phyloP scores from a whole-genome alignment of 305 asterid genomes.

The Fraxinus floribunda region DNA sequence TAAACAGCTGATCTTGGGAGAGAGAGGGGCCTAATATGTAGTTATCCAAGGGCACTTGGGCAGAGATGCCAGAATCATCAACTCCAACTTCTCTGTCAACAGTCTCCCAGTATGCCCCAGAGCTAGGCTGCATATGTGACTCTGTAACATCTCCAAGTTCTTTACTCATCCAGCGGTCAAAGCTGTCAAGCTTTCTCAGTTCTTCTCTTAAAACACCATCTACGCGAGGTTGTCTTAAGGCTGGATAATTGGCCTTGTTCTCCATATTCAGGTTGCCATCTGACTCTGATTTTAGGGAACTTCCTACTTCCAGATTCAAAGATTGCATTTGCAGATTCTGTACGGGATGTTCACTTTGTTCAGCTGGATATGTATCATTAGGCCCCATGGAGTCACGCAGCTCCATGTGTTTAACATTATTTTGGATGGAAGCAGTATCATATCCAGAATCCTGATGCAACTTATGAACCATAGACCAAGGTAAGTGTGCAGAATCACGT shows the following conservation, averaged over 20 bases:
- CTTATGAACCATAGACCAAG: conserved; percentile 53
- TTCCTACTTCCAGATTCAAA: conserved; percentile 39
- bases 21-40: conserved; percentile 73
- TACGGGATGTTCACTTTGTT: conserved; percentile 33
- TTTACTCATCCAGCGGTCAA: conserved; percentile 93
- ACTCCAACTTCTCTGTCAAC: conserved; percentile 68
- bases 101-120: conserved; percentile 73
- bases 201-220: conserved; percentile 63
- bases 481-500: conserved; percentile 32
- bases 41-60: conserved; percentile 59
- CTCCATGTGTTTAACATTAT: conserved; percentile 39
- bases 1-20: conserved; percentile 85
- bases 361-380: conserved; percentile 34
- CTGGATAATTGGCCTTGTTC: conserved; percentile 48
- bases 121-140: conserved; percentile 55
- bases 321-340: conserved; percentile 42
- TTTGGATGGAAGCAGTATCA: conserved; percentile 10
- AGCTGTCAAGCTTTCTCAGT: conserved; percentile 90
- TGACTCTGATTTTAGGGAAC: conserved; percentile 40
- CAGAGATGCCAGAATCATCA: conserved; percentile 50
- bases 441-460: conserved; percentile 21
- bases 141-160: conserved; percentile 93
- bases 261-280: conserved; percentile 44
- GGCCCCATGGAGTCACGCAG: conserved; percentile 35
- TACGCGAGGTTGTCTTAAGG: conserved; percentile 59